Base-by-base conservation (phyloP, 345 rosid genomes). In the Euphorbia pulcherrima region DNA sequence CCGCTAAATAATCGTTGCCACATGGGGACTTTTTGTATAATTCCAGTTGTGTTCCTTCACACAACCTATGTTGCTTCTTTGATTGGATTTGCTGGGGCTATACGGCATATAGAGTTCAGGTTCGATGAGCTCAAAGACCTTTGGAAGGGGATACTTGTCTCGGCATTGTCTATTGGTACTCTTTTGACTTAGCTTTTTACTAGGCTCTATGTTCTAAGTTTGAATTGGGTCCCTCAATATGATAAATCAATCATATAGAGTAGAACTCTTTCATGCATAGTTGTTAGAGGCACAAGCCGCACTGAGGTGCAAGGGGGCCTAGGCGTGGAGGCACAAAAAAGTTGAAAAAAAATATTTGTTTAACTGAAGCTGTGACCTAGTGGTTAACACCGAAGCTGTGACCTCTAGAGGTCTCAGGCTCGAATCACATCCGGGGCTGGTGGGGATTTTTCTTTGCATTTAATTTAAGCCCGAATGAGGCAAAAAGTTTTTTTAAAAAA, bases 121-220 rank as follows among this genome's bases (percentile, higher is more conserved):
- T 92, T 92, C 77, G 84, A 90, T 60, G 96, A 92, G 75, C 85
- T 92, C 76, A 90, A 68, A 81, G 93, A 92, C 79, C 90, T 88
- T 54, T 88, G 91, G 98, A 76, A 74, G 67, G 98, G 95, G 50
- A 90, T 90, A 60, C 83, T 86, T 39, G 80, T 92, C 74, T 83
- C 97, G 61, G 84, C 85, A 35, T 72, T 76, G 69, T 75, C 90
- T 44, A 76, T 92, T 14, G 83, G 92, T 92, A 87, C 70, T n/a
- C 14, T 39, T 65, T 63, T 67, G 6, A 72, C 58, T 58, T 55
- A 33, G 41, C 62, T 64, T 48, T 63, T 44, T 63, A 14, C 26
- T n/a, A 21, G 40, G 57, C 53, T 60, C 27, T 39, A 20, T 29
- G 29, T 9, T 16, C 41, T 72, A 7, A 53, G 47, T 9, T 30